phyloP scores from a whole-genome alignment of 2,329 filamentous ascomycete genomes.

The Trichoderma polysporum region DNA sequence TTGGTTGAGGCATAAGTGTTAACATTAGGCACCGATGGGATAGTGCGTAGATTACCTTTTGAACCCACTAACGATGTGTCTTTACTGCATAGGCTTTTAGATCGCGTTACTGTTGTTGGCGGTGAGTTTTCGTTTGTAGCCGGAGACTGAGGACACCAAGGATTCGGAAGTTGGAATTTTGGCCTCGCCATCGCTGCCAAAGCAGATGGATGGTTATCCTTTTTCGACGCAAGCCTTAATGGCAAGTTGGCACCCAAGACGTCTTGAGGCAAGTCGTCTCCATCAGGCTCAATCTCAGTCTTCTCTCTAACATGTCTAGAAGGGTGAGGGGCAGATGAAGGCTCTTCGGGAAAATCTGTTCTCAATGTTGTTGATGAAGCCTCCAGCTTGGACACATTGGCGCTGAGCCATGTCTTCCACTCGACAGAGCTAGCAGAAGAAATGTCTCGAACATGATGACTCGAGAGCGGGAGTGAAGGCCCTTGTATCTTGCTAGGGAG shows the following conservation, averaged over 20 bases:
- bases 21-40: constrained; percentile 30
- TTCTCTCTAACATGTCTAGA: constrained; percentile 49
- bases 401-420: constrained; percentile 56
- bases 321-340: constrained; percentile 9
- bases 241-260: not conserved
- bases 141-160: not conserved
- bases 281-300: constrained; percentile 47
- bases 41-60: constrained; percentile 26
- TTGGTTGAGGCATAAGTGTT: not conserved
- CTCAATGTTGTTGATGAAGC: constrained; percentile 23
- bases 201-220: not conserved
- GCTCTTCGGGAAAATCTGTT: constrained; percentile 9
- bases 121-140: constrained; percentile 22
- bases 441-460: constrained; percentile 34
- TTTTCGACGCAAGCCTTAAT: not conserved
- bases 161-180: not conserved
- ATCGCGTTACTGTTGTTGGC: not conserved
- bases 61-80: constrained; percentile 16
- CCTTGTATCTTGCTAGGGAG: constrained; percentile 21
- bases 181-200: not conserved
- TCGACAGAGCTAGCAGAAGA: constrained; percentile 50
- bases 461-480: constrained; percentile 25
- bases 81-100: not conserved
- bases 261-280: not conserved
- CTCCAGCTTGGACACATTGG: constrained; percentile 51